Base-by-base conservation (phyloP, 106 monocot genomes). In the Acanthochlamys bracteata region DNA sequence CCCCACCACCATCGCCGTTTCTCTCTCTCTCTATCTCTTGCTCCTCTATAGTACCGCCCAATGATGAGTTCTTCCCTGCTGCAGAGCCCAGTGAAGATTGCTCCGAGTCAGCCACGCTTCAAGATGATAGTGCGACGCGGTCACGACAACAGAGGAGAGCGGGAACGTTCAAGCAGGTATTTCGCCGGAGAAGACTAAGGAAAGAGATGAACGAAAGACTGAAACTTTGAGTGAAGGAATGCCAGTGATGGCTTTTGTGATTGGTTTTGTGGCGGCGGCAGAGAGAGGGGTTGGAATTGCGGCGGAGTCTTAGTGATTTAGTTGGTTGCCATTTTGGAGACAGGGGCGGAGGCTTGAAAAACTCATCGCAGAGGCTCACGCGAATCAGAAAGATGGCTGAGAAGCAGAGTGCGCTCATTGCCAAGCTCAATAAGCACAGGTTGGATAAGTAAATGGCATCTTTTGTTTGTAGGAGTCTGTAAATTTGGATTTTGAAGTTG, bases 381-480 rank as follows among this genome's bases (percentile, higher is more conserved):
- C 87, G 0, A 79, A 81, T 59, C 91, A 91, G 10, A 82, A 67
- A 61, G 91, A 98, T 69, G 74, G n/a, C 79, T 4, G 72, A 66
- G 10, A 91, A 81, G 77, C 85, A 98, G 69, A 77, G 80, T 39
- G 73, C 79, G 16, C 79, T 98, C 39, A 91, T 98, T 24, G 74
- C 76, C 12, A 91, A 98, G 68, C 96, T 98, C 62, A 91, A 88
- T 25, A 91, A 83, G 66, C 76, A 81, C 83, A 98, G 91, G 96
- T 98, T 69, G 11, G 49, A 59, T 33, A 6, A 33, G 33, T 33
- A 33, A 33, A 33, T 3, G 33, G 6, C 33, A 33, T 3, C 33
- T 33, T 6, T 33, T 33, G 20, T 39, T 49, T 49, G 33, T 3
- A 33, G 33, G 33, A 3, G 33, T 3, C 33, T 33, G 33, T 33